These are phyloP conservation scores for Pseudogymnoascus sp. DNA, from an alignment of 2,329 filamentous ascomycete species.

Conservation along the genomic window DNA sequence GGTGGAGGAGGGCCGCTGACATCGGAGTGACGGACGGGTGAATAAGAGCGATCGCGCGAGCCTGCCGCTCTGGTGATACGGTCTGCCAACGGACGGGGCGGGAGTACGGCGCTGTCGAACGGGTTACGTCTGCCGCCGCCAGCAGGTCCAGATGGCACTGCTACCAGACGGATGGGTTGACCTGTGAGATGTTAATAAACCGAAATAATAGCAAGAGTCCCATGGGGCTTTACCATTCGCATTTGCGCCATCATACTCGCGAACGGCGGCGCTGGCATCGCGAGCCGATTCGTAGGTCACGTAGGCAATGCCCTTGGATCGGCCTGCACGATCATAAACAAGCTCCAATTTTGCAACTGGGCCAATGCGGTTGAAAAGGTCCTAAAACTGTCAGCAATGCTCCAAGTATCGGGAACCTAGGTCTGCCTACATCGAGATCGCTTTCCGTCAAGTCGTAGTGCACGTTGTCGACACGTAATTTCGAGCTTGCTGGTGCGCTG, in stretches of 20 bases:
- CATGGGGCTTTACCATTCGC: constrained; percentile 54
- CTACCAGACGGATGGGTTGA: constrained; percentile 68
- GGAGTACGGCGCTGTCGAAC: constrained; percentile 47
- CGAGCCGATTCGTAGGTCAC: constrained; percentile 66
- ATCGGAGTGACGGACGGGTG: constrained; percentile 35
- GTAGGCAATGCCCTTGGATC: constrained; percentile 76
- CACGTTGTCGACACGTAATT: constrained; percentile 77
- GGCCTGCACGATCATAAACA: constrained; percentile 77
- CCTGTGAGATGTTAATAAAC: constrained; percentile 35
- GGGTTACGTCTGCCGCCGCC: constrained; percentile 39
- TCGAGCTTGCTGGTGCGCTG: constrained; percentile 51
- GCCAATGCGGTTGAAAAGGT: constrained; percentile 72
- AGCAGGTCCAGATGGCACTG: constrained; percentile 45
- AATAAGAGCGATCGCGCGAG: constrained; percentile 55
- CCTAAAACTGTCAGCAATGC: constrained; percentile 40
- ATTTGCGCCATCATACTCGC: constrained; percentile 81
- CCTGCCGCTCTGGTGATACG: constrained; percentile 45
- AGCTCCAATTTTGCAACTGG: constrained; percentile 60
- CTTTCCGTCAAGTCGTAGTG: constrained; percentile 86
- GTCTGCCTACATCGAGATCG: constrained; percentile 61
- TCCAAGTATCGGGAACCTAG: background rate
- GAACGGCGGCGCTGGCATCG: constrained; percentile 67
- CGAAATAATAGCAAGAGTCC: background rate
- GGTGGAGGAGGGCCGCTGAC: constrained; percentile 26
- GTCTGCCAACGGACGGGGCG: constrained; percentile 49